A percentile compares a stretch with the other conserved stretches of the same genome.
Conservation (phyloP, 768 basidiomycete genomes). For the Psilocybe cyanescens region DNA sequence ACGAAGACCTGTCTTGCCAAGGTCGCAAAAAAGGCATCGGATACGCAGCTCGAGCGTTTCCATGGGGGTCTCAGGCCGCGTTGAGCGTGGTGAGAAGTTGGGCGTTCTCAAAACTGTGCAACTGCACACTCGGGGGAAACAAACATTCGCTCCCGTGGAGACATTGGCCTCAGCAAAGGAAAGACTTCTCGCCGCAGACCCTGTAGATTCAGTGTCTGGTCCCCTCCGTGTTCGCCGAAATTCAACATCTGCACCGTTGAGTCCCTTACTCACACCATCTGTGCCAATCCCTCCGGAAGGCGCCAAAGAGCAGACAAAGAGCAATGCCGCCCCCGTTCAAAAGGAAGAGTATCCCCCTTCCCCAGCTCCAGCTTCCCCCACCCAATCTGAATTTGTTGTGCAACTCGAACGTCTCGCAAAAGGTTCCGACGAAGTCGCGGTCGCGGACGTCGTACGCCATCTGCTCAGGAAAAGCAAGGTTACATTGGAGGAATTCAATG, state of each 20-base stretch:
- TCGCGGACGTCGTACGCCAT: conserved; percentile 20
- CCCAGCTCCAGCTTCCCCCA: not conserved
- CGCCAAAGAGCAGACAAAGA: conserved; percentile 1
- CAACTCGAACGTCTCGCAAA: conserved; percentile 6
- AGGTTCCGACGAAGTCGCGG: conserved; percentile 16
- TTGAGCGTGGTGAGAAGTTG: conserved; percentile 46
- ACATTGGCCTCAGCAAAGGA: conserved; percentile 24
- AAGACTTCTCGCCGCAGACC: conserved; percentile 17
- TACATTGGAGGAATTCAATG: conserved; percentile 61
- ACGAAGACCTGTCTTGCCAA: conserved; percentile 30
- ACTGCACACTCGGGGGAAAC: conserved; percentile 62
- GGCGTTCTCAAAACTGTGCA: conserved; percentile 69
- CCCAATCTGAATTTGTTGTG: not conserved
- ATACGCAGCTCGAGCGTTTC: conserved; percentile 67
- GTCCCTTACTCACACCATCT: conserved; percentile 22
- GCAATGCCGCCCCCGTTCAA: not conserved
- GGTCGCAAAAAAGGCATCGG: conserved; percentile 39
- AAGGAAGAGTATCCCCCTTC: not conserved
- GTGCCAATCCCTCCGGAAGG: conserved; percentile 19
- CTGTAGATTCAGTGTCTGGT: conserved; percentile 24
- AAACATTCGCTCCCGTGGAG: conserved; percentile 50
- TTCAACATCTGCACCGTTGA: conserved; percentile 42
- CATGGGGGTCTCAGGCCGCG: conserved; percentile 42
- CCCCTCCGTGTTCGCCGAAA: conserved; percentile 49
- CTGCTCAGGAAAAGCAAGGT: conserved; percentile 37